A percentile compares a stretch with the other conserved stretches of the same genome.
Conservation (phyloP, 2,329 filamentous ascomycete genomes). For the Apiospora sp. region DNA sequence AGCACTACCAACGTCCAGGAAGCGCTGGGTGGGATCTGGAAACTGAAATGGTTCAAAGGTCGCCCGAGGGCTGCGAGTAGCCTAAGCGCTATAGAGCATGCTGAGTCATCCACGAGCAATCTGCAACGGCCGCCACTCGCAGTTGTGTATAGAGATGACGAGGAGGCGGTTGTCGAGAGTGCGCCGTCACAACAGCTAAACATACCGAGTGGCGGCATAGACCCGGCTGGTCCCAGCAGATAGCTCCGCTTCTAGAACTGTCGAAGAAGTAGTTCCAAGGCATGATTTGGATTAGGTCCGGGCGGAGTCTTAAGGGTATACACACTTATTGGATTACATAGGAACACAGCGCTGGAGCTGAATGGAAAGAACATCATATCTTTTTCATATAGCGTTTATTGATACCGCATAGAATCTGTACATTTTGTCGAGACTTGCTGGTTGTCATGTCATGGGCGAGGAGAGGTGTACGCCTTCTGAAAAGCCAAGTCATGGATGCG, state of each 20-base stretch:
- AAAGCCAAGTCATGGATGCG: background rate
- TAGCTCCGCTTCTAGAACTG: background rate
- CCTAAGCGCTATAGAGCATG: conserved; percentile 26
- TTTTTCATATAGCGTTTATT: conserved; percentile 22
- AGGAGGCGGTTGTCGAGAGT: conserved; percentile 4
- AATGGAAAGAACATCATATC: background rate
- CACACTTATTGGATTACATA: conserved; percentile 12
- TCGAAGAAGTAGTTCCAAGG: background rate
- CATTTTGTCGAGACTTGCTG: background rate
- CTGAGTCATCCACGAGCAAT: conserved; percentile 19
- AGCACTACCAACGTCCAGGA: conserved; percentile 55
- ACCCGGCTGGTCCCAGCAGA: background rate
- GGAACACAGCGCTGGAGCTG: conserved; percentile 3
- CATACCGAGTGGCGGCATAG: background rate
- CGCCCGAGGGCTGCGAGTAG: conserved; percentile 42
- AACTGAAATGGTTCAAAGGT: conserved; percentile 58
- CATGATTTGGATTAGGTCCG: background rate
- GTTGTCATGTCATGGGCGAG: background rate
- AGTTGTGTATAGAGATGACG: conserved; percentile 19
- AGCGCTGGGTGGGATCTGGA: conserved; percentile 60
- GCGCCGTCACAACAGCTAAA: background rate
- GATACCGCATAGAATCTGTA: conserved; percentile 22
- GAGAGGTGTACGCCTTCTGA: background rate
- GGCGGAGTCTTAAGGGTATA: conserved; percentile 10
- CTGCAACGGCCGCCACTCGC: background rate